Evolutionary conservation across 2,329 filamentous ascomycete species (phyloP).

Genomic region (Xylariaceae sp.): DNA sequence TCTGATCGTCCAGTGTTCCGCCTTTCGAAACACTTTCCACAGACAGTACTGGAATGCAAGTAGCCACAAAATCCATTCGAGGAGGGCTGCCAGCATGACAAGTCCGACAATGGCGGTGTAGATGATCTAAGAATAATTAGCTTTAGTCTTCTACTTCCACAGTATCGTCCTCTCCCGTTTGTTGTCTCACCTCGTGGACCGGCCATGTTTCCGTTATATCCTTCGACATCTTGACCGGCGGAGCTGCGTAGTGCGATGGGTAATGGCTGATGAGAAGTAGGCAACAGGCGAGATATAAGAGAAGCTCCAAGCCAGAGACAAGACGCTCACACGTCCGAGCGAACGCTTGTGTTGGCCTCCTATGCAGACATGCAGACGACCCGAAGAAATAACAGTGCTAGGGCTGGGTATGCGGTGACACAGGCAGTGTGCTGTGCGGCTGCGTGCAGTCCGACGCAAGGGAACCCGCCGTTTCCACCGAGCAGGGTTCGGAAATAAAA

Average conservation of each 20-base stretch:
- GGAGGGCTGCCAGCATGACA: conserved; percentile 76
- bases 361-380: conserved; percentile 16
- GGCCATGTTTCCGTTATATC: conserved; percentile 45
- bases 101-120: conserved; percentile 78
- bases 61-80: conserved; percentile 95
- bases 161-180: background rate
- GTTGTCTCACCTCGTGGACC: conserved; percentile 36
- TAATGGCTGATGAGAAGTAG: conserved; percentile 3
- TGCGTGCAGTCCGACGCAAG: conserved; percentile 6
- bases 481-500: too few species aligned
- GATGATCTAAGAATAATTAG: conserved; percentile 60
- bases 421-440: conserved; percentile 7
- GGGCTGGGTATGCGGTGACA: conserved; percentile 10
- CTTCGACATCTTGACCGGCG: conserved; percentile 34
- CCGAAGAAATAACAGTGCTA: too few species aligned
- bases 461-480: background rate
- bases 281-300: conserved; percentile 8
- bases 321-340: conserved; percentile 9
- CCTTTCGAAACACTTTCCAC: conserved; percentile 81
- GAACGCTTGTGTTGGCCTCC: conserved; percentile 12
- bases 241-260: conserved; percentile 2
- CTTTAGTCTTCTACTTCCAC: background rate
- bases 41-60: conserved; percentile 92
- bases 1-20: conserved; percentile 80
- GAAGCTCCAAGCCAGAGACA: too few species aligned